These are phyloP conservation scores for Magnolia sinica DNA, from an alignment of 164 flowering plant species.

Conservation along the genomic window DNA sequence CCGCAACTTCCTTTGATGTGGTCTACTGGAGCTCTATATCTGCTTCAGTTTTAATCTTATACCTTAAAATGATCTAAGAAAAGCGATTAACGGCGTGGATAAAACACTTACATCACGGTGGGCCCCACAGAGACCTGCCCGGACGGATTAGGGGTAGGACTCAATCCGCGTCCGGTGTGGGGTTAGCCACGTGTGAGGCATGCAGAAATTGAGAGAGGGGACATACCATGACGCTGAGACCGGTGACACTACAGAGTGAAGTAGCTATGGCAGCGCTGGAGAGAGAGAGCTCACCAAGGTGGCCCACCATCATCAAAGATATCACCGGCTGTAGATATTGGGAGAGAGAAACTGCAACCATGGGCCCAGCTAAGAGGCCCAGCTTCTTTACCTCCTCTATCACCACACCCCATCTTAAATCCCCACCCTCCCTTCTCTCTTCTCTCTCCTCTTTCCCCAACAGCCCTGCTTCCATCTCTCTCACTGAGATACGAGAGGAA, in stretches of 20 bases:
- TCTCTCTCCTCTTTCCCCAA: constrained; percentile 3
- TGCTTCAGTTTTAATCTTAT: no score
- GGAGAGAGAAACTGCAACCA: constrained; percentile 34
- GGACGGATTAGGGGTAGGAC: no score
- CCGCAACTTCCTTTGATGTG: no score
- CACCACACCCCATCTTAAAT: constrained; percentile 16
- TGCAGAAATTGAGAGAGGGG: neutral
- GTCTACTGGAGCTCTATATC: no score
- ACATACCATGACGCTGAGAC: constrained; percentile 49
- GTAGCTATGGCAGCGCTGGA: constrained; percentile 49
- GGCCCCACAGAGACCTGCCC: no score
- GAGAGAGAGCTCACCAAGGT: constrained; percentile 49
- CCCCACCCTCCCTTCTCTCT: neutral
- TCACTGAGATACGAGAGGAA: no score
- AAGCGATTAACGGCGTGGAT: no score
- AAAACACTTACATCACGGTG: no score
- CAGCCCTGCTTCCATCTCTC: constrained; percentile 20
- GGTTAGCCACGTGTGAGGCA: neutral
- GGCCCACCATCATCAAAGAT: constrained; percentile 62
- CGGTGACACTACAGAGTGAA: constrained; percentile 44
- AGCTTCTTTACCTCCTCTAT: constrained; percentile 33
- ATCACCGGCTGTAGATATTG: constrained; percentile 35
- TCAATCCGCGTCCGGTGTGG: no score
- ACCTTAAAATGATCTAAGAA: no score
- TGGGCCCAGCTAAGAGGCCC: constrained; percentile 39